Conservation (phyloP, 2,329 filamentous ascomycete species). For the Neophaeococcomyces mojaviensis region DNA sequence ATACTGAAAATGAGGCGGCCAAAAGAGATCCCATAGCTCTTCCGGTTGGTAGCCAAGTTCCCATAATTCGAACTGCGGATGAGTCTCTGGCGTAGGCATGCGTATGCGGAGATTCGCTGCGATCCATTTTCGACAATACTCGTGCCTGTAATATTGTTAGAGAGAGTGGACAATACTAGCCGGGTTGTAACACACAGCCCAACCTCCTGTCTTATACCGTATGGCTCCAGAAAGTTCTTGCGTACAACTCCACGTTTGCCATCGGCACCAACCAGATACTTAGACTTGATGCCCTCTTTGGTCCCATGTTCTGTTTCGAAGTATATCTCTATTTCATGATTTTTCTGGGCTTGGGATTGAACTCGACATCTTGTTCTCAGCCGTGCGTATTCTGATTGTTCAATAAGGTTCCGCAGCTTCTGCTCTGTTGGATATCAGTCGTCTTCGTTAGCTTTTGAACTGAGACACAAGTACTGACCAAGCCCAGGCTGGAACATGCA, state of each 20-base stretch:
- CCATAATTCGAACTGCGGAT: slow-evolving; percentile 27
- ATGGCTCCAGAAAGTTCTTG: slow-evolving; percentile 27
- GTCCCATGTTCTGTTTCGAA: slow-evolving; percentile 7
- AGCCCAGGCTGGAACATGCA: no score
- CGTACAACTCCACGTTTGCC: slow-evolving; percentile 28
- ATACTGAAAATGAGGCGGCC: slow-evolving; percentile 25
- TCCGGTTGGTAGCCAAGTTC: slow-evolving; percentile 23
- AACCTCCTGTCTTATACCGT: slow-evolving; percentile 20
- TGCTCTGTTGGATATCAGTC: no score
- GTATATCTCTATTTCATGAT: slow-evolving; percentile 22
- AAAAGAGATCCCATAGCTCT: slow-evolving; percentile 27
- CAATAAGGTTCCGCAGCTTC: no score
- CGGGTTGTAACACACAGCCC: slow-evolving; percentile 14
- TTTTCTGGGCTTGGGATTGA: slow-evolving; percentile 28
- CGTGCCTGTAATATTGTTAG: no score
- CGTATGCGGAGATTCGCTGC: slow-evolving; percentile 25
- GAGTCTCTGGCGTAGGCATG: slow-evolving; percentile 23
- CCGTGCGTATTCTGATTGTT: no score
- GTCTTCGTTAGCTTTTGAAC: no score
- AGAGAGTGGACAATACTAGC: no score
- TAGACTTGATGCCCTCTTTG: slow-evolving; percentile 16
- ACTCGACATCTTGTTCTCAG: no score
- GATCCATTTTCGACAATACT: no score
- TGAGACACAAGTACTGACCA: no score
- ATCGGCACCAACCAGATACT: slow-evolving; percentile 27